Base-by-base conservation (phyloP, 257 asterid genomes). In the Ligustrum vulgare region DNA sequence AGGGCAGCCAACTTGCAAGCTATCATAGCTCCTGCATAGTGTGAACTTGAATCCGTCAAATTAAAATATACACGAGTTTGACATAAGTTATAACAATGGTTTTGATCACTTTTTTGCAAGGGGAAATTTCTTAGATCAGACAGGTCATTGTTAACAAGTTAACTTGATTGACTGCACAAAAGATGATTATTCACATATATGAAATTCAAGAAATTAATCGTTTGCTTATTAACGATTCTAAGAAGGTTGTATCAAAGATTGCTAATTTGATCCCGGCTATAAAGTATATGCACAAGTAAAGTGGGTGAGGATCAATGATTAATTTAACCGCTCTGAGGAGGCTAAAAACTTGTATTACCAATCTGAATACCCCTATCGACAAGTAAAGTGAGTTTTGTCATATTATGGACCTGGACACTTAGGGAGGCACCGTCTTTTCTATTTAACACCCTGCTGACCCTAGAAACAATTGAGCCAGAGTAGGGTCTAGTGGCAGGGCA, bases 1-100 rank as follows among this genome's bases (percentile, higher is more conserved):
- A 91, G 79, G 64, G 97, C 89, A 69, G 99, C 99, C 84, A 95
- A 83, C 84, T 88, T 95, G 81, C 99, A 90, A 83, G 98, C 83
- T 67, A 95, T 87, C 99, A 95, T 95, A 69, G 93, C 99, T 75
- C 99, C 99, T 95, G 86, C 83, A 78, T 81, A 23, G 34, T 16
- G 49, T 75, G n/a, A 63, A 36, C 67, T n/a, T 54, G 23, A 54
- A 9, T n/a, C 63, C 3, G 63, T 54, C 25, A 6, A 54, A n/a
- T 7, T 54, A 5, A n/a, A 18, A 54, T 18, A 54, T n/a, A 10
- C 25, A 54, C 13, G 9, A 18, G 25, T 54, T 18, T 3, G 1
- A 54, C 9, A 6, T 5, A 39, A 39, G 13, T 39, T 10, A 39
- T 39, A 9, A 39, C 45, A 8, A 39, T 39, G 11, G 2, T 39